A percentile compares a stretch with the other conserved stretches of the same genome.
phyloP scores from a whole-genome alignment of 768 basidiomycete genomes.

The Cystofilobasidium macerans region DNA sequence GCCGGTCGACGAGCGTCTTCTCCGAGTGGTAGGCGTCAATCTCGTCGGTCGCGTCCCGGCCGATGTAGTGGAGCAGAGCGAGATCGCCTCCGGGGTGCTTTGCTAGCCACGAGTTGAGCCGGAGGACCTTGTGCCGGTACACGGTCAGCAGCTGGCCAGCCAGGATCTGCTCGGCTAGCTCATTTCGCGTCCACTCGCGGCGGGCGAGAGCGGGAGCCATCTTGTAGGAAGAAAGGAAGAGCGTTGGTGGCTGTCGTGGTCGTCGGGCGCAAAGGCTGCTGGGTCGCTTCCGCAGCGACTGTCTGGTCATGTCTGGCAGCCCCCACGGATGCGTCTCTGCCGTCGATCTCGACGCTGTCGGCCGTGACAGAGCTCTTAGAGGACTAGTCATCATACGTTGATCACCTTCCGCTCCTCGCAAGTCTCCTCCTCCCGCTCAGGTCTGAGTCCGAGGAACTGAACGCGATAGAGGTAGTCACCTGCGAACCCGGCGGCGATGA shows the following conservation, averaged over 20 bases:
- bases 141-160: conserved; percentile 15
- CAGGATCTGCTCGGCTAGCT: conserved; percentile 15
- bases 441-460: conserved; percentile 2
- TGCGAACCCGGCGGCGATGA: conserved; percentile 70
- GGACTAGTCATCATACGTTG: no score
- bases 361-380: no score
- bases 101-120: conserved; percentile 53
- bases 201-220: neutral
- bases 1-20: conserved; percentile 45
- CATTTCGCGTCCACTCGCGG: neutral
- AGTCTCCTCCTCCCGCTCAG: conserved; percentile 2
- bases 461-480: conserved; percentile 48
- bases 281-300: no score
- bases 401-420: no score
- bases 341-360: no score
- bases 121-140: conserved; percentile 32
- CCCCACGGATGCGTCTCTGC: no score
- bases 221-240: neutral
- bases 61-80: conserved; percentile 85
- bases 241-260: neutral
- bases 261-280: conserved; percentile 2
- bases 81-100: conserved; percentile 82
- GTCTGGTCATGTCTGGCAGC: no score
- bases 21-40: conserved; percentile 80
- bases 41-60: conserved; percentile 82